Conservation (phyloP, 208 protist species). For the Crithidia mellificae region DNA sequence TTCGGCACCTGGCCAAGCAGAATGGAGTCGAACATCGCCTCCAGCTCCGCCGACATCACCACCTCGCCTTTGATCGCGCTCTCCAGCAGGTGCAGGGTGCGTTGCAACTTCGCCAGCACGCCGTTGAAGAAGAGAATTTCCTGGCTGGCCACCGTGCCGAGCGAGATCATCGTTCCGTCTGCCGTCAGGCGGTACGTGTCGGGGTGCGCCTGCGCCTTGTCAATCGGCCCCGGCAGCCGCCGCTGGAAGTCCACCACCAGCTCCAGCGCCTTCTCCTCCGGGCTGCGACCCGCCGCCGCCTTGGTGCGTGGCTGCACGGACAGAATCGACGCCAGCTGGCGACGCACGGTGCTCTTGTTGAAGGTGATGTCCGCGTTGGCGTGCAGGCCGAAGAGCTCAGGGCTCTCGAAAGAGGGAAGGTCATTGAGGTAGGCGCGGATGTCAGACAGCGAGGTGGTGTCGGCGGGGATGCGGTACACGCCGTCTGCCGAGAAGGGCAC, state of each 20-base stretch:
- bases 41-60: constrained; percentile 88
- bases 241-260: constrained; percentile 80
- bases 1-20: constrained; percentile 92
- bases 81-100: constrained; percentile 69
- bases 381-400: constrained; percentile 96
- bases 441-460: constrained; percentile 61
- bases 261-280: constrained; percentile 80
- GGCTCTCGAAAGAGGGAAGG: constrained; percentile 92
- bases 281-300: constrained; percentile 32
- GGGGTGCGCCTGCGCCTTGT: constrained; percentile 72
- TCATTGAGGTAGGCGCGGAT: constrained; percentile 78
- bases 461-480: constrained; percentile 83
- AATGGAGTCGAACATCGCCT: constrained; percentile 91
- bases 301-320: constrained; percentile 90
- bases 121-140: constrained; percentile 92
- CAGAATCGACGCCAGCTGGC: constrained; percentile 86
- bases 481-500: constrained; percentile 84
- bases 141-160: constrained; percentile 88
- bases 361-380: constrained; percentile 95
- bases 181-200: constrained; percentile 88
- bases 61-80: constrained; percentile 92
- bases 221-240: constrained; percentile 79
- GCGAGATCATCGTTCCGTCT: constrained; percentile 88
- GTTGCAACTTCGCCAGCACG: constrained; percentile 74
- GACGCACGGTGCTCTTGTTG: constrained; percentile 87